phyloP scores from a whole-genome alignment of 257 asterid genomes.

The Fraxinus pennsylvanica region DNA sequence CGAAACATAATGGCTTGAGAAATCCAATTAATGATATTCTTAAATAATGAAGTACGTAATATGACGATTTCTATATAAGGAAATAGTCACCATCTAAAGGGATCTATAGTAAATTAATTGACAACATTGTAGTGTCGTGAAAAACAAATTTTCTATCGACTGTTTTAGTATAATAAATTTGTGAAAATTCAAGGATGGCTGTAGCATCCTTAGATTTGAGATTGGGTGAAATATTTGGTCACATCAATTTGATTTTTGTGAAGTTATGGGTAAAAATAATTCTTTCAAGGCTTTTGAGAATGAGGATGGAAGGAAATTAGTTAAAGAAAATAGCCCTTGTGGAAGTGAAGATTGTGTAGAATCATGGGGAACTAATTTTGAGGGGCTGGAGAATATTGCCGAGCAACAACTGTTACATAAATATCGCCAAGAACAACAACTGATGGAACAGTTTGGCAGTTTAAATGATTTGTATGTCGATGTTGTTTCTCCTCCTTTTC shows the following conservation, averaged over 20 bases:
- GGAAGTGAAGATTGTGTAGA: conserved; percentile 27
- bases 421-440: conserved; percentile 14
- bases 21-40: too few relatives aligned
- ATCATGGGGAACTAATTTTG: conserved; percentile 18
- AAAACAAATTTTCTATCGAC: too few relatives aligned
- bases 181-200: not conserved
- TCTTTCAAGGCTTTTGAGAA: not conserved
- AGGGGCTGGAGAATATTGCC: not conserved
- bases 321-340: conserved; percentile 19
- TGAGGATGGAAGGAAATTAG: not conserved
- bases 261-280: not conserved
- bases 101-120: too few relatives aligned
- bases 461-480: conserved; percentile 22
- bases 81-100: too few relatives aligned
- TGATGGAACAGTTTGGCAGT: conserved; percentile 20
- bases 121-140: too few relatives aligned
- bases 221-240: not conserved
- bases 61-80: too few relatives aligned
- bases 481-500: not conserved
- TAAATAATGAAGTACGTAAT: too few relatives aligned
- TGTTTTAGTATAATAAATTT: too few relatives aligned
- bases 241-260: not conserved
- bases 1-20: too few relatives aligned
- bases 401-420: conserved; percentile 7
- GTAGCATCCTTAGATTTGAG: not conserved